Conservation (phyloP, 139 green algal species). For the Haematococcus sp. region DNA sequence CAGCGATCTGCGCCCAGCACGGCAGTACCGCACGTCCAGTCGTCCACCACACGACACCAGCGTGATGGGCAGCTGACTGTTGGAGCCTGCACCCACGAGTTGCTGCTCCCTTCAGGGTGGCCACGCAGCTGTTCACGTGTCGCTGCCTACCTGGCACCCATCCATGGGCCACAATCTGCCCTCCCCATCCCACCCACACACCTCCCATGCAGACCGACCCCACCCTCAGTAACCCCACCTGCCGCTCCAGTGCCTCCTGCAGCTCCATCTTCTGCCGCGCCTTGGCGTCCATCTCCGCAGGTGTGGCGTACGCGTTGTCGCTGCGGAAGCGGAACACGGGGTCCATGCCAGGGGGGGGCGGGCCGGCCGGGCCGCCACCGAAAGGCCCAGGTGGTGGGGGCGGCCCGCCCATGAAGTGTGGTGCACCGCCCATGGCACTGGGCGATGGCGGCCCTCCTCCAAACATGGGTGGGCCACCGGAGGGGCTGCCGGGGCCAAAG, state of each 20-base stretch:
- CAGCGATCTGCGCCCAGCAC: conserved; percentile 18
- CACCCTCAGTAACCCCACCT: too few species aligned
- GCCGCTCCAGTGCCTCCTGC: conserved; percentile 35
- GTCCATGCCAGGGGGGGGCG: neutral
- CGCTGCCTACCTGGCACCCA: neutral
- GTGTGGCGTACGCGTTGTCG: conserved; percentile 31
- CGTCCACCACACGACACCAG: too few species aligned
- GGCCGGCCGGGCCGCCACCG: neutral
- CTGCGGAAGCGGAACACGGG: conserved; percentile 32
- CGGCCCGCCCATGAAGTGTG: too few species aligned
- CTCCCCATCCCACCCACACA: neutral
- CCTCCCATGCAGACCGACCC: neutral
- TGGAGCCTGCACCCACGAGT: too few species aligned
- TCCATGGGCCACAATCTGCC: neutral
- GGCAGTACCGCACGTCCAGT: too few species aligned
- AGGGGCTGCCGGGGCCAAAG: too few species aligned
- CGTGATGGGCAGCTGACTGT: too few species aligned
- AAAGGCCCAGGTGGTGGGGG: neutral
- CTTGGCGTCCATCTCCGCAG: conserved; percentile 34
- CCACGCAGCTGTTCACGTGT: too few species aligned
- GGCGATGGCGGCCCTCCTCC: too few species aligned
- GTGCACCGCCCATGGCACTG: too few species aligned
- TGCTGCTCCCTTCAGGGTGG: too few species aligned
- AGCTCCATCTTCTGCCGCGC: conserved; percentile 29
- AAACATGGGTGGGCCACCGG: too few species aligned